Evolutionary conservation across 2,329 filamentous ascomycete genomes (phyloP), one percentile per base, ranked within the genome.

Genomic region (Beauveria sp.): DNA sequence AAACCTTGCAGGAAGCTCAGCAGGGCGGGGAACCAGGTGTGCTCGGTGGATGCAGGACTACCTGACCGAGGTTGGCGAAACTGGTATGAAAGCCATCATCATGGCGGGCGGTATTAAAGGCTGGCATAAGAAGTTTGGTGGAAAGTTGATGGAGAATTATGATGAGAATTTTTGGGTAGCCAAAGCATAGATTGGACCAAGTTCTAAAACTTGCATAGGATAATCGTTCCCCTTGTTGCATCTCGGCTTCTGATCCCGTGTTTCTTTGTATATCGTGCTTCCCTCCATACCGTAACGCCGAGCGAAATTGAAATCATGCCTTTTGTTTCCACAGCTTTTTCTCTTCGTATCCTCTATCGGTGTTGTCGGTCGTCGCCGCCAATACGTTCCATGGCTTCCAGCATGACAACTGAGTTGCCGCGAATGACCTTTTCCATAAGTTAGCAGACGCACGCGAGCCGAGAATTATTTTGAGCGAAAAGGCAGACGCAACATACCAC

Each of bases 401-500:
- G 84, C 93, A 99, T 97, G 61, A 99, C 92, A 28, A 99, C 92
- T 2, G 93, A 96, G 78, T 99, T 99, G 66, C 94, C 94, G 68
- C 96, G 90, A 70, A 99, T 97, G 66, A 97, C 90, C 89, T 92
- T 6, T 28, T 20, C 3, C 2, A 12, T 4, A 3, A 30, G 43
- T 61, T 55, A 61, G 58, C 34, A 59, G 8, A 30, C 26, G 12
- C 24, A 2, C 50, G 10, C 5, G 10, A 20, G n/a, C 20, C 1
- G 10, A 24, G n/a, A n/a, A 20, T 40, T 0, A 5, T 41, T 41
- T 28, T 18, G 22, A 24, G 40, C 18, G 7, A 24, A 41, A 20
- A 5, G 2, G 18, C 18, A 8, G 16, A 14, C 50, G 37, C 7
- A 53, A 83, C 88, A 66, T 84, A 92, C 93, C 64, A 96, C 90